These are phyloP conservation scores for Elsinoe perseae DNA, from an alignment of 2,329 filamentous ascomycete genomes.

Conservation along the genomic window DNA sequence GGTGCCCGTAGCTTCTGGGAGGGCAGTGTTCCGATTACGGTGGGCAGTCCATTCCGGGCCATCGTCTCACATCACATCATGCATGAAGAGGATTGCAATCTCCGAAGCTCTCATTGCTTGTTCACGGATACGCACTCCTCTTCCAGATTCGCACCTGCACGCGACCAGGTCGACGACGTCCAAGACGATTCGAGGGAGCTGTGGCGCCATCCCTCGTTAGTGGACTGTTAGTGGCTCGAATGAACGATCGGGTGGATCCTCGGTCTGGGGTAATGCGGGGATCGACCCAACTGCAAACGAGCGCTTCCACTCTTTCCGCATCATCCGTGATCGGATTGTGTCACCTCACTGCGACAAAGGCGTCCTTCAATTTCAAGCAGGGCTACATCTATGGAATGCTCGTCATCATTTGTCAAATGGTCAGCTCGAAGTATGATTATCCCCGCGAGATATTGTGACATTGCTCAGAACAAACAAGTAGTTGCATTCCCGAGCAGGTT, in stretches of 20 bases:
- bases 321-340: neutral
- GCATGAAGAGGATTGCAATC: neutral
- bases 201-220: neutral
- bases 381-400: no score
- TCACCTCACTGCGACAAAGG: neutral
- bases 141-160: neutral
- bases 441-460: no score
- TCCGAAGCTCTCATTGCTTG: neutral
- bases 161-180: conserved; percentile 6
- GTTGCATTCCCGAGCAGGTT: neutral
- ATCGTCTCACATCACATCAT: neutral
- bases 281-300: neutral
- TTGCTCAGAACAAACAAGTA: no score
- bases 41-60: neutral
- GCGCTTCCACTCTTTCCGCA: neutral
- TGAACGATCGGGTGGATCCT: neutral
- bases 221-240: neutral
- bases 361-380: neutral
- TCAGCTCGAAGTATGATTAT: no score
- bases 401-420: no score
- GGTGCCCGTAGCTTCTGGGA: conserved; percentile 15
- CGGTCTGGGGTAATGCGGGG: neutral
- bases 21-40: neutral
- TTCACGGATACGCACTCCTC: neutral
- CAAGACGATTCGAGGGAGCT: neutral